These are phyloP conservation scores for Musa itinerans DNA, from an alignment of 176 grass and related monocot species.

Conservation along the genomic window DNA sequence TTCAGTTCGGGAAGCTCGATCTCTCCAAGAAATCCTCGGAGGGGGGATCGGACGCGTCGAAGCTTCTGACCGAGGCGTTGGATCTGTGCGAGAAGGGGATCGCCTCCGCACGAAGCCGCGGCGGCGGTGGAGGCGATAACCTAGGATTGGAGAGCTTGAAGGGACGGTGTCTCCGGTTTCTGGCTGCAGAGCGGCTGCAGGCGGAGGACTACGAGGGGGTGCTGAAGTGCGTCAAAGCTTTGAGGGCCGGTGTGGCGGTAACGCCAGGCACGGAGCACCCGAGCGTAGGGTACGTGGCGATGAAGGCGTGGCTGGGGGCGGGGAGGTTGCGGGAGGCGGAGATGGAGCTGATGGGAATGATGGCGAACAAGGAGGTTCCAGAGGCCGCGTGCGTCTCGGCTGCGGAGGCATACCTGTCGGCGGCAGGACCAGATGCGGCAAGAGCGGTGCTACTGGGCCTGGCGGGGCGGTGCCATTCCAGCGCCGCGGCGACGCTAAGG, in stretches of 20 bases:
- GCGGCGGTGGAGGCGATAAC: slow-evolving; percentile 20
- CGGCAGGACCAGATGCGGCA: slow-evolving; percentile 45
- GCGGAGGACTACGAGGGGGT: slow-evolving; percentile 67
- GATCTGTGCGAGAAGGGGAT: slow-evolving; percentile 80
- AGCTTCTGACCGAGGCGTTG: slow-evolving; percentile 67
- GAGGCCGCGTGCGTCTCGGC: slow-evolving; percentile 52
- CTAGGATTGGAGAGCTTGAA: slow-evolving; percentile 46
- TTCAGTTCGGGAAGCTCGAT: slow-evolving; percentile 41
- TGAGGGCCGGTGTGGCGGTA: slow-evolving; percentile 28
- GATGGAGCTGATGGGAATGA: slow-evolving; percentile 56
- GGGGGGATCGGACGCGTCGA: slow-evolving; percentile 41
- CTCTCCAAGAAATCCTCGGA: slow-evolving; percentile 42
- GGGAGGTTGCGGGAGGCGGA: slow-evolving; percentile 62
- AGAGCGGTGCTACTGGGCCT: slow-evolving; percentile 50
- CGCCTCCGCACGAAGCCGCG: slow-evolving; percentile 12
- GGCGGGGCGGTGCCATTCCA: slow-evolving; percentile 37
- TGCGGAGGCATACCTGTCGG: slow-evolving; percentile 56
- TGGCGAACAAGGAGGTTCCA: slow-evolving; percentile 45
- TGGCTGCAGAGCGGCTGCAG: slow-evolving; percentile 60
- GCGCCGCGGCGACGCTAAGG: slow-evolving; percentile 47
- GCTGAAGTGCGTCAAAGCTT: slow-evolving; percentile 44
- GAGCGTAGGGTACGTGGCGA: slow-evolving; percentile 54
- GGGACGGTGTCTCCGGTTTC: slow-evolving; percentile 57
- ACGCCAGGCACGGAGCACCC: slow-evolving; percentile 43
- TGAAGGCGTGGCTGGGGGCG: slow-evolving; percentile 46